Evolutionary conservation across 2,329 filamentous ascomycete species (phyloP).

Genomic region (Penicillium sp.): DNA sequence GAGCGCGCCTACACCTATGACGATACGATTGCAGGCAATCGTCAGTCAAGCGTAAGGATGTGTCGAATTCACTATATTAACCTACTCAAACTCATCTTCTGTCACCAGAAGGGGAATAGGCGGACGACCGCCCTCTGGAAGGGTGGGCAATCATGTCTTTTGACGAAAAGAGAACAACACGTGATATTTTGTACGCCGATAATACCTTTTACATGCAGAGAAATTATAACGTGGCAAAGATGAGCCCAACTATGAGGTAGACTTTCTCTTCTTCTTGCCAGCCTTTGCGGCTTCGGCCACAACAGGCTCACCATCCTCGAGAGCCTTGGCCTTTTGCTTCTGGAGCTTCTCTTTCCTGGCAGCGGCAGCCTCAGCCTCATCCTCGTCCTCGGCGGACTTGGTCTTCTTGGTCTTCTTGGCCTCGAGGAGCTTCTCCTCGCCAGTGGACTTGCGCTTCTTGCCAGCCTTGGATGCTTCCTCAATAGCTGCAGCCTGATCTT

Average conservation of each 20-base stretch:
- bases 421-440: conserved; percentile 28
- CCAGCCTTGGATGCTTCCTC: conserved; percentile 38
- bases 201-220: conserved; percentile 28
- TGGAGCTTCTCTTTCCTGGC: conserved; percentile 45
- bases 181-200: conserved; percentile 30
- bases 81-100: too few species aligned
- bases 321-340: conserved; percentile 45
- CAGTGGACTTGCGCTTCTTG: conserved; percentile 50
- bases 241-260: conserved; percentile 28
- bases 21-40: background rate
- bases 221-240: conserved; percentile 24
- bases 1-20: background rate
- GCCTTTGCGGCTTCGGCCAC: conserved; percentile 18
- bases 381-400: conserved; percentile 34
- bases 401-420: conserved; percentile 38
- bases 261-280: conserved; percentile 39
- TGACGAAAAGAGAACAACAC: conserved; percentile 20
- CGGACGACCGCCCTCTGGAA: too few species aligned
- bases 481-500: conserved; percentile 30
- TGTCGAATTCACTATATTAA: too few species aligned
- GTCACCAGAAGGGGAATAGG: too few species aligned
- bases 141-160: background rate
- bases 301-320: conserved; percentile 36
- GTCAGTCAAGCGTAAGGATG: background rate
- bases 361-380: conserved; percentile 29